Evolutionary conservation across 192 early-diverging fungal genomes (phyloP).

Genomic region (Coemansia reversa): DNA sequence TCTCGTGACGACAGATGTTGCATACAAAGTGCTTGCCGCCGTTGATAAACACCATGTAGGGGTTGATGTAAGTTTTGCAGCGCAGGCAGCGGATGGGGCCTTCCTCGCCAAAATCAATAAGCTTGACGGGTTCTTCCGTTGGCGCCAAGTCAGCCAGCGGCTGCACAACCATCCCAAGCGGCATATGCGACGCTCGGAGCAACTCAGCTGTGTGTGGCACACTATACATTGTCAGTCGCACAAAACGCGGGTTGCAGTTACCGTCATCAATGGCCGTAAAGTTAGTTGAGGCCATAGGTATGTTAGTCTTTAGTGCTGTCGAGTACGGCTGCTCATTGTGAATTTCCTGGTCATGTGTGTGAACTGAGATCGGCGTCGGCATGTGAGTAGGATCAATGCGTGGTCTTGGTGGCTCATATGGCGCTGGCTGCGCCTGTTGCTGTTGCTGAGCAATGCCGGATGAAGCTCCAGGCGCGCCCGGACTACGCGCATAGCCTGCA

Average conservation of each 20-base stretch:
- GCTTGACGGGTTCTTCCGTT: constrained; percentile 75
- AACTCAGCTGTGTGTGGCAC: constrained; percentile 84
- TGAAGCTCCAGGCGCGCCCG: constrained; percentile 10
- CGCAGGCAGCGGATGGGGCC: constrained; percentile 89
- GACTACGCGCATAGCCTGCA: constrained; percentile 26
- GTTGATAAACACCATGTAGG: constrained; percentile 81
- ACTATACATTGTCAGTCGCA: constrained; percentile 85
- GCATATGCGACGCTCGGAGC: constrained; percentile 72
- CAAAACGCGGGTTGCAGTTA: constrained; percentile 88
- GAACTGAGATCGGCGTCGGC: constrained; percentile 83
- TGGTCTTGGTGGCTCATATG: constrained; percentile 49
- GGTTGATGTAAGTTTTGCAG: constrained; percentile 95
- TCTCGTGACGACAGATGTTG: constrained; percentile 90
- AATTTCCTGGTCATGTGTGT: constrained; percentile 73
- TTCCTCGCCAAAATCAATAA: constrained; percentile 79
- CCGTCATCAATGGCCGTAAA: constrained; percentile 88
- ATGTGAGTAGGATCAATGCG: constrained; percentile 95
- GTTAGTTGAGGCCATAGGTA: constrained; percentile 78
- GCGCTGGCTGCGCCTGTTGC: constrained; percentile 41
- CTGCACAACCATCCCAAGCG: constrained; percentile 85
- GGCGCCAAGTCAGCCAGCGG: constrained; percentile 82
- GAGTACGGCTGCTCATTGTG: constrained; percentile 69
- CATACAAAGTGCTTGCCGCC: constrained; percentile 92
- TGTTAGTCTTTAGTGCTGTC: constrained; percentile 65
- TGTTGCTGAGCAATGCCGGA: constrained; percentile 12